Conservation (phyloP, 2,329 filamentous ascomycete species). For the Davidsoniella eucalypti region DNA sequence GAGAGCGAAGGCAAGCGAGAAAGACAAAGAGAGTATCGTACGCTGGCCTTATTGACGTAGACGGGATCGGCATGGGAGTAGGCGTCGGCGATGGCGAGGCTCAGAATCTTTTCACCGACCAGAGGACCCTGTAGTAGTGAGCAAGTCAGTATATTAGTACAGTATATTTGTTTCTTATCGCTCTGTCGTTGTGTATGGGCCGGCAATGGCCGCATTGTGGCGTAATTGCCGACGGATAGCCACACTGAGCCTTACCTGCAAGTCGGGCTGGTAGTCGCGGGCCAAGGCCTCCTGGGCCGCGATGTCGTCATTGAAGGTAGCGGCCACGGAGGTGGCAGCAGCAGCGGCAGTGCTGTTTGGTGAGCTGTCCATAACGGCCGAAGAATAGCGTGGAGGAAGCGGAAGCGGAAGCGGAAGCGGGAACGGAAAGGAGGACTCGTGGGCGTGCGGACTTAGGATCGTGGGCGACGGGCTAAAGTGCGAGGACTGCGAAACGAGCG, state of each 20-base stretch:
- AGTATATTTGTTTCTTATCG: too few relatives aligned
- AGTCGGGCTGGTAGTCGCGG: slow-evolving; percentile 39
- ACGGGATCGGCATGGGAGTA: slow-evolving; percentile 78
- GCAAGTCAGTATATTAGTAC: slow-evolving; percentile 12
- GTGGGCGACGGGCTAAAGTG: slow-evolving; percentile 7
- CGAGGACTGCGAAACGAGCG: background rate
- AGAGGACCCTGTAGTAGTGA: slow-evolving; percentile 50
- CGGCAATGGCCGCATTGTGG: background rate
- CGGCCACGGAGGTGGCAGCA: slow-evolving; percentile 13
- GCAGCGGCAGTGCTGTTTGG: slow-evolving; percentile 14
- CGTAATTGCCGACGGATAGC: background rate
- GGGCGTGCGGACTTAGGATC: background rate
- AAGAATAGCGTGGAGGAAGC: slow-evolving; percentile 5
- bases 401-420: slow-evolving; percentile 5
- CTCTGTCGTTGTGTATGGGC: background rate
- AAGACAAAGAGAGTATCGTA: slow-evolving; percentile 27
- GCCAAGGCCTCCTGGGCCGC: slow-evolving; percentile 45
- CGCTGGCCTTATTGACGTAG: slow-evolving; percentile 74
- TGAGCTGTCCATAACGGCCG: slow-evolving; percentile 21
- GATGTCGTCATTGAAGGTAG: slow-evolving; percentile 25
- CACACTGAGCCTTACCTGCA: slow-evolving; percentile 29
- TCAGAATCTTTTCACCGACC: slow-evolving; percentile 63
- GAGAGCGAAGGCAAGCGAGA: slow-evolving; percentile 12
- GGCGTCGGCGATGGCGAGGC: slow-evolving; percentile 61
- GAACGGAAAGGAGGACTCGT: slow-evolving; percentile 1